phyloP scores from a whole-genome alignment of 495 filamentous ascomycete species.

The Neurospora hispaniola region DNA sequence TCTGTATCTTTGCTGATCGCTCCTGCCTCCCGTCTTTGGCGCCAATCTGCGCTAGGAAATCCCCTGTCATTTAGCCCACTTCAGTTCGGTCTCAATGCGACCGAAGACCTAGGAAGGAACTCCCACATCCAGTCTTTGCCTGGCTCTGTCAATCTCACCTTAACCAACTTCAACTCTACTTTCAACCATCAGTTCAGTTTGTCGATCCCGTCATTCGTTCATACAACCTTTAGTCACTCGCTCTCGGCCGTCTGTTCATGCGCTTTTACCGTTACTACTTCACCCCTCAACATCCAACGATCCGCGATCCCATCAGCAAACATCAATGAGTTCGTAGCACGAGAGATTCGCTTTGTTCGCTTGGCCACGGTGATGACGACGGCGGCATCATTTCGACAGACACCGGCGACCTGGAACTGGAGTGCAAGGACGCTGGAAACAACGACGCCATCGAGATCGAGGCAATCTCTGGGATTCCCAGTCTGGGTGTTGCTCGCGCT shows the following conservation, averaged over 20 bases:
- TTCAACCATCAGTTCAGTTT: neutral
- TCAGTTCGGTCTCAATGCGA: neutral
- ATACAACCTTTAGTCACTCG: neutral
- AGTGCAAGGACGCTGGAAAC: neutral
- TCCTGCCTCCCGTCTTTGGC: neutral
- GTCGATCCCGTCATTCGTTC: neutral
- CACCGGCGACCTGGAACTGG: neutral
- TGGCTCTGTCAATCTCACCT: neutral
- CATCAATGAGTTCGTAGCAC: constrained; percentile 12
- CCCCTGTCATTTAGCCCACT: neutral
- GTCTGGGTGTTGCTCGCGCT: constrained; percentile 3
- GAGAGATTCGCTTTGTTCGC: constrained; percentile 7
- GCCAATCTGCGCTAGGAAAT: neutral
- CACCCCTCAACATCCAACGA: neutral
- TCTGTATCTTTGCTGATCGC: too few relatives aligned
- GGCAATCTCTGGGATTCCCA: neutral
- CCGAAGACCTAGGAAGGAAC: neutral
- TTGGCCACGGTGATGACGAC: constrained; percentile 20
- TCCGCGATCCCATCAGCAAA: neutral
- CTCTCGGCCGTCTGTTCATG: neutral
- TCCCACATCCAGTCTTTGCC: neutral
- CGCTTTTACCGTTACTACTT: neutral
- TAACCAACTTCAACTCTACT: neutral
- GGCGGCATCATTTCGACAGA: neutral
- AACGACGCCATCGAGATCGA: constrained; percentile 2